phyloP scores from a whole-genome alignment of 1,139 yeast species.

The Hemisphaericaspora lyxosophila region DNA sequence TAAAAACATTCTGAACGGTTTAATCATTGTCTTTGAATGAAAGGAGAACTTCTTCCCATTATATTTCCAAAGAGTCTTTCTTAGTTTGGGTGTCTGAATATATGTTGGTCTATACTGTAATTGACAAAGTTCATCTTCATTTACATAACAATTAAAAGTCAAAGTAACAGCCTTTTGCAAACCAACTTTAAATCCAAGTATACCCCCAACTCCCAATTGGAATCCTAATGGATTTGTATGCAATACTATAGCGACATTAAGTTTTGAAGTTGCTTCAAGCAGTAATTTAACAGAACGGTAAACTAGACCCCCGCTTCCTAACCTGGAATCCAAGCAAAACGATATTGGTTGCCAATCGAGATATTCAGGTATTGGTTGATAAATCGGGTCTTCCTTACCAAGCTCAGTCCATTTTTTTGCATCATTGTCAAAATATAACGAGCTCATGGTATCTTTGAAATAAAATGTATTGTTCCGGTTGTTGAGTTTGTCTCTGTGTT shows the following conservation, averaged over 20 bases:
- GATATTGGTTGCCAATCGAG: conserved; percentile 15
- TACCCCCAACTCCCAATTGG: conserved; percentile 6
- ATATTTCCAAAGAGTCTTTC: conserved; percentile 8
- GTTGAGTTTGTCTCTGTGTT: conserved; percentile 9
- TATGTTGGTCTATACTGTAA: conserved; percentile 13
- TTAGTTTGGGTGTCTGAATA: conserved; percentile 8
- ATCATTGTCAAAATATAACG: conserved; percentile 10
- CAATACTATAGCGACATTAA: conserved; percentile 10
- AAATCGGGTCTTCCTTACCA: conserved; percentile 1
- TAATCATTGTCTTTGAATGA: conserved; percentile 5
- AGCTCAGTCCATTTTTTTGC: conserved; percentile 10
- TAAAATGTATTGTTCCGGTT: conserved; percentile 10
- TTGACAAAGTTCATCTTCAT: conserved; percentile 12
- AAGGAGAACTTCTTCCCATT: conserved; percentile 9
- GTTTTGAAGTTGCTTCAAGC: conserved; percentile 11
- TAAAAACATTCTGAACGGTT: conserved; percentile 13
- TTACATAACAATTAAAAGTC: conserved; percentile 9
- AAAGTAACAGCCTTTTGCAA: conserved; percentile 7
- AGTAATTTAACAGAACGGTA: conserved; percentile 8
- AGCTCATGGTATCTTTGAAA: conserved; percentile 12
- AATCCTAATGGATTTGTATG: conserved; percentile 11
- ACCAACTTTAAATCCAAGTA: conserved; percentile 14
- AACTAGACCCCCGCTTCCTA: conserved; percentile 14
- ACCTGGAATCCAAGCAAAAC: conserved; percentile 13
- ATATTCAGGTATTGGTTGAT: conserved; percentile 1